A percentile compares a stretch with the other conserved stretches of the same genome.
These are phyloP conservation scores for Geotrichum histeridarum DNA, from an alignment of 1,139 yeast species.

Conservation along the genomic window DNA sequence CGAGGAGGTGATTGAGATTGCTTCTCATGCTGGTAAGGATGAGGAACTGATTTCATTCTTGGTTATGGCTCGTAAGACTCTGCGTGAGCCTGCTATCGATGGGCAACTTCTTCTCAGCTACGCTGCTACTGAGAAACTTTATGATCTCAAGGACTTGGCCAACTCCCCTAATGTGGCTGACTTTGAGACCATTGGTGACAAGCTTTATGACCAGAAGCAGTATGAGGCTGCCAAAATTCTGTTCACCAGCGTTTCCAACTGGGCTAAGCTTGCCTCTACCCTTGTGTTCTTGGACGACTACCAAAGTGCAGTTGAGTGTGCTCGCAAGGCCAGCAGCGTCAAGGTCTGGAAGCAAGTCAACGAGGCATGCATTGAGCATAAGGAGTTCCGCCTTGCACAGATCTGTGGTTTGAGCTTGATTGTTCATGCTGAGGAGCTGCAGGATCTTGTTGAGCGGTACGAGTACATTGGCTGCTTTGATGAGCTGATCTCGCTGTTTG, in stretches of 20 bases:
- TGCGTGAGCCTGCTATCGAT: conserved; percentile 89
- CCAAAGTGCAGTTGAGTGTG: conserved; percentile 97
- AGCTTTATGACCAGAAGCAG: conserved; percentile 71
- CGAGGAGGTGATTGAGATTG: conserved; percentile 87
- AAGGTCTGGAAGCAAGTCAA: conserved; percentile 97
- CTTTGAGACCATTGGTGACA: conserved; percentile 87
- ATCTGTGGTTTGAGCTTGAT: conserved; percentile 96
- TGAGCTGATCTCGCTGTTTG: conserved; percentile 85
- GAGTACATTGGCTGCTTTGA: conserved; percentile 88
- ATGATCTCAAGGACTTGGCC: conserved; percentile 80
- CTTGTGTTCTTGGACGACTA: conserved; percentile 86
- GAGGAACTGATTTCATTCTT: conserved; percentile 86
- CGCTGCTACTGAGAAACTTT: conserved; percentile 69
- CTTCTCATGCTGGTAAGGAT: conserved; percentile 93
- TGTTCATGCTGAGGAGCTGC: conserved; percentile 94
- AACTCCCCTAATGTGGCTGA: conserved; percentile 90
- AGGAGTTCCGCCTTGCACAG: conserved; percentile 94
- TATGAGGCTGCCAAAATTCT: conserved; percentile 91
- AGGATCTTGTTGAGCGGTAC: conserved; percentile 80
- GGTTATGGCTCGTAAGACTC: conserved; percentile 87
- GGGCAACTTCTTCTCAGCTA: conserved; percentile 85
- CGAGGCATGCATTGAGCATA: conserved; percentile 91
- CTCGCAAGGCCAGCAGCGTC: conserved; percentile 93
- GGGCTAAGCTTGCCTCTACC: conserved; percentile 93
- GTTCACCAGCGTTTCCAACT: conserved; percentile 80